Evolutionary conservation across 768 basidiomycete genomes (phyloP).

Genomic region (Trametes punicea): DNA sequence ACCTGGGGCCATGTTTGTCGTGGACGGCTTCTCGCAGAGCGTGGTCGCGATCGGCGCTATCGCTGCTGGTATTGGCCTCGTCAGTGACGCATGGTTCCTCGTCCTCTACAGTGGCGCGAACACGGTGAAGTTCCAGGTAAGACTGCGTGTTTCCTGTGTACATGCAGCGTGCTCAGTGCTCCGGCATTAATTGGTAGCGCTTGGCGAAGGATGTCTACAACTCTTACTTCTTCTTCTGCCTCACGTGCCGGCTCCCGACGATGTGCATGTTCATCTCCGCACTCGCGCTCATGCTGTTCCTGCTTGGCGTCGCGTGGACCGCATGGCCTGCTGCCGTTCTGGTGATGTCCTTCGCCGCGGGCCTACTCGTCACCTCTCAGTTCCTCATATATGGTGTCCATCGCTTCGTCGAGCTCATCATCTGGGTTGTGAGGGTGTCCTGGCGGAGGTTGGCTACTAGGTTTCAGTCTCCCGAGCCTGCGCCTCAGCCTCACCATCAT

Average conservation of each 20-base stretch:
- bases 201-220: slow-evolving; percentile 55
- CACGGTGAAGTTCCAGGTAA: slow-evolving; percentile 50
- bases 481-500: neutral
- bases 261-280: slow-evolving; percentile 57
- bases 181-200: slow-evolving; percentile 29
- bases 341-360: slow-evolving; percentile 53
- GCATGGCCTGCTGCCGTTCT: slow-evolving; percentile 65
- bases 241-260: slow-evolving; percentile 61
- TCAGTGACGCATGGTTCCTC: slow-evolving; percentile 63
- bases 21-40: slow-evolving; percentile 44
- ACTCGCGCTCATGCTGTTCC: slow-evolving; percentile 55
- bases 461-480: neutral
- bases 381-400: slow-evolving; percentile 57
- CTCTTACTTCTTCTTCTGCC: slow-evolving; percentile 65
- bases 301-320: slow-evolving; percentile 57
- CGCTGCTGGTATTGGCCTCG: slow-evolving; percentile 62
- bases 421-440: slow-evolving; percentile 18
- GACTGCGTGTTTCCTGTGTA: slow-evolving; percentile 17
- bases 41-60: slow-evolving; percentile 58
- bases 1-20: slow-evolving; percentile 46
- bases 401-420: slow-evolving; percentile 15
- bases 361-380: slow-evolving; percentile 59
- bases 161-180: neutral
- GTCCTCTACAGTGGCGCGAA: slow-evolving; percentile 57
- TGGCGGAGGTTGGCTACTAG: neutral